Conservation (phyloP, 192 early-diverging fungal genomes). For the Coemansia sp. region DNA sequence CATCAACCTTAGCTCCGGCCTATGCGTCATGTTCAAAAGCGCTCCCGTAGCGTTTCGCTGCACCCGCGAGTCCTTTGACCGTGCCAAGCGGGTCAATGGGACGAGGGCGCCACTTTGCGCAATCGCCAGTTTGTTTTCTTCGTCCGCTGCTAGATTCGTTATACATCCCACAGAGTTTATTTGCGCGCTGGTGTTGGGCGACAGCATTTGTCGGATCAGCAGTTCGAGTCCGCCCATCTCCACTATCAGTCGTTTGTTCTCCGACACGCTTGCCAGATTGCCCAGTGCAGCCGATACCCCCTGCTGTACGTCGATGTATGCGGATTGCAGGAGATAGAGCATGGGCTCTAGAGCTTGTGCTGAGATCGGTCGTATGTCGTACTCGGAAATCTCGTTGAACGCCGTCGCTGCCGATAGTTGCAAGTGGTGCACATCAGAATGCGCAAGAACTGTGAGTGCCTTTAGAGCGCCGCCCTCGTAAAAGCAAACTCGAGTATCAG, state of each 20-base stretch:
- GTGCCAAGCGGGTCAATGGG: conserved; percentile 73
- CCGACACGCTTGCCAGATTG: conserved; percentile 69
- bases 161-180: conserved; percentile 93
- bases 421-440: conserved; percentile 82
- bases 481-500: conserved; percentile 56
- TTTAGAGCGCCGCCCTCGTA: conserved; percentile 77
- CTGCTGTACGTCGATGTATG: conserved; percentile 79
- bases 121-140: conserved; percentile 84
- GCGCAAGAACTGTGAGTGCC: conserved; percentile 78
- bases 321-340: conserved; percentile 74
- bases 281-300: conserved; percentile 82
- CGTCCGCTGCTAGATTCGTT: conserved; percentile 82
- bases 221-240: conserved; percentile 75
- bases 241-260: conserved; percentile 83
- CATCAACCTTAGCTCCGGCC: conserved; percentile 72
- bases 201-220: conserved; percentile 79
- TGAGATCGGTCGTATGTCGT: conserved; percentile 72
- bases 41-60: conserved; percentile 90
- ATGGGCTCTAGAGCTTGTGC: conserved; percentile 73
- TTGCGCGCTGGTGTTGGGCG: conserved; percentile 79
- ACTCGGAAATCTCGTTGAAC: conserved; percentile 87
- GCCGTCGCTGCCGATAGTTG: conserved; percentile 87
- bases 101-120: conserved; percentile 77
- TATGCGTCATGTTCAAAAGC: conserved; percentile 90
- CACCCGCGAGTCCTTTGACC: conserved; percentile 78